phyloP scores from a whole-genome alignment of 202 grass and related monocot genomes.

The Setaria italica region DNA sequence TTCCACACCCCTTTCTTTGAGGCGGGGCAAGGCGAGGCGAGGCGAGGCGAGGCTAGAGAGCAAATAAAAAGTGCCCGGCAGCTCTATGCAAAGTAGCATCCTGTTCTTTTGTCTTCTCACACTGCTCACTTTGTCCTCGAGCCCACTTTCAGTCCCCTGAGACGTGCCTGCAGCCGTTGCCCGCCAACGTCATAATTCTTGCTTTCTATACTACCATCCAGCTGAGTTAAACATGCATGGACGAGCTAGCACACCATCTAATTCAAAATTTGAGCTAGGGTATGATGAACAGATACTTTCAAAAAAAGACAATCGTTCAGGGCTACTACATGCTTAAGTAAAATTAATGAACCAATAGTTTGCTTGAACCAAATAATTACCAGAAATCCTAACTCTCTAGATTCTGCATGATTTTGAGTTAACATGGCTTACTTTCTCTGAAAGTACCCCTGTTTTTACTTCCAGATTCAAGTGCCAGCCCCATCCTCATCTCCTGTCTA shows the following conservation, averaged over 20 bases:
- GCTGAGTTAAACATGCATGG: neutral
- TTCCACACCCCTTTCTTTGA: constrained; percentile 42
- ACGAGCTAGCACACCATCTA: neutral
- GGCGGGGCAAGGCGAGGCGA: neutral
- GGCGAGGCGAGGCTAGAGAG: neutral
- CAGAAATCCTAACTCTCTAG: neutral
- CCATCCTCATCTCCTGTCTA: neutral
- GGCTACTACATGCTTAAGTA: neutral
- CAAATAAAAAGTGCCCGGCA: constrained; percentile 54
- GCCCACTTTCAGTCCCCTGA: constrained; percentile 52
- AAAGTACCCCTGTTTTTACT: neutral
- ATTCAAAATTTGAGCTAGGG: neutral
- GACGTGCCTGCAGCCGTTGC: constrained; percentile 47
- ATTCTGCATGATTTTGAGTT: neutral
- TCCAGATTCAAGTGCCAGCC: neutral
- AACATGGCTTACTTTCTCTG: neutral
- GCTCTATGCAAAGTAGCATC: constrained; percentile 31
- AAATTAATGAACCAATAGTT: neutral
- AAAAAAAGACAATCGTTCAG: too few species aligned
- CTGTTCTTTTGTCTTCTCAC: constrained; percentile 62
- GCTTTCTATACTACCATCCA: neutral
- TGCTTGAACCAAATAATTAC: neutral
- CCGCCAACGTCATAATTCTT: constrained; percentile 35
- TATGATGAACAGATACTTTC: neutral
- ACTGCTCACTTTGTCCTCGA: constrained; percentile 50